These are phyloP conservation scores for Xylaria longipes DNA, from an alignment of 495 filamentous ascomycete genomes.

Conservation along the genomic window DNA sequence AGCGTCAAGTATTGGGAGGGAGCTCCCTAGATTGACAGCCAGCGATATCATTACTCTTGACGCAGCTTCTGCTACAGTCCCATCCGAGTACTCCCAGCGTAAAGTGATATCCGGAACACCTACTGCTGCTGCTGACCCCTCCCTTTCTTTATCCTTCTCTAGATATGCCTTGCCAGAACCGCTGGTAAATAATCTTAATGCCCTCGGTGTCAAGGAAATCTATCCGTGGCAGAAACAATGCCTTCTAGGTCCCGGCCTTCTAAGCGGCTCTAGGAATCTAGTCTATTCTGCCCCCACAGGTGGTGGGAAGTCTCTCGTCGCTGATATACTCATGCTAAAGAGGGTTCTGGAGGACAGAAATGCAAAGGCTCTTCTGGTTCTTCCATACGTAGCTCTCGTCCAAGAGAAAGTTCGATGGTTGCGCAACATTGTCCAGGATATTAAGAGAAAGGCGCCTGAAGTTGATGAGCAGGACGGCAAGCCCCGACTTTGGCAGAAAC, in stretches of 20 bases:
- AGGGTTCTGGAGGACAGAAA: conserved; percentile 68
- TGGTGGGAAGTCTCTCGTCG: conserved; percentile 80
- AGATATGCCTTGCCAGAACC: conserved; percentile 67
- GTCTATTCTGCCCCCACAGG: conserved; percentile 88
- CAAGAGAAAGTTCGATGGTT: conserved; percentile 85
- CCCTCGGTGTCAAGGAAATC: conserved; percentile 69
- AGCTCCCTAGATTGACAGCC: conserved; percentile 39
- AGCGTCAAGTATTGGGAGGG: conserved; percentile 30
- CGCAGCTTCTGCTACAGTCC: background rate
- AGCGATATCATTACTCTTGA: conserved; percentile 42
- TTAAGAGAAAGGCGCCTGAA: conserved; percentile 50
- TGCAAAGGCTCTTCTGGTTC: conserved; percentile 76
- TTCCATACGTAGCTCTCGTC: conserved; percentile 83
- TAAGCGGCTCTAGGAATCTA: conserved; percentile 70
- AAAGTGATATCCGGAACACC: conserved; percentile 53
- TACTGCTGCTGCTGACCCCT: conserved; percentile 60
- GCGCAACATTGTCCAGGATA: conserved; percentile 68
- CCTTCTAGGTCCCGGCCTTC: conserved; percentile 69
- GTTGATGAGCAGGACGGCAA: conserved; percentile 33
- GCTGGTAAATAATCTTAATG: conserved; percentile 69
- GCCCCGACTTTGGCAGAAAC: conserved; percentile 45
- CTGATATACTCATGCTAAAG: conserved; percentile 77
- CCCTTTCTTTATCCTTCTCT: conserved; percentile 67
- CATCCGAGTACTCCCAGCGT: conserved; percentile 57
- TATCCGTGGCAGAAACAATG: conserved; percentile 89